These are phyloP conservation scores for Pyronema omphalodes DNA, from an alignment of 495 filamentous ascomycete genomes.

Conservation along the genomic window DNA sequence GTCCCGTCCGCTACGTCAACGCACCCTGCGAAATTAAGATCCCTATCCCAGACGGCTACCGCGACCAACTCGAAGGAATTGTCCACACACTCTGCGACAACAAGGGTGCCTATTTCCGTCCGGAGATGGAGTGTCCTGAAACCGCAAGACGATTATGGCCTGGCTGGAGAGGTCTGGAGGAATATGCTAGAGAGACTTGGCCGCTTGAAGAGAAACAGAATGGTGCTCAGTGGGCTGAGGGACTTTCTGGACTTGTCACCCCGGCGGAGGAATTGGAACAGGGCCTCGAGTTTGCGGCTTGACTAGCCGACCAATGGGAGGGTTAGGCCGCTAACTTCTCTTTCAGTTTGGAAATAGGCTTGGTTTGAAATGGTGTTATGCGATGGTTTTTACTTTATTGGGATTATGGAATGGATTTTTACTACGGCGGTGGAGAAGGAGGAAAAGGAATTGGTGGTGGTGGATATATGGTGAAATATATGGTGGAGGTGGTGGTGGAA, in stretches of 20 bases:
- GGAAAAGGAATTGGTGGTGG: too few species aligned
- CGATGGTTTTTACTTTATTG: background rate
- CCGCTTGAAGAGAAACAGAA: conserved; percentile 87
- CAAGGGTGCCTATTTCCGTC: conserved; percentile 52
- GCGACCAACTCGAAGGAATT: conserved; percentile 63
- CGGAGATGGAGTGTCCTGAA: conserved; percentile 40
- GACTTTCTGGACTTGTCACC: background rate
- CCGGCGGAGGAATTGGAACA: conserved; percentile 6
- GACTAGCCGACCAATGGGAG: conserved; percentile 7
- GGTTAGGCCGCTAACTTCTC: background rate
- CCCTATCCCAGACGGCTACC: conserved; percentile 72
- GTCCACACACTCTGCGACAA: conserved; percentile 42
- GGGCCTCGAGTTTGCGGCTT: conserved; percentile 6
- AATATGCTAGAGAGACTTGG: conserved; percentile 91
- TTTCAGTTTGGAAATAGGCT: background rate
- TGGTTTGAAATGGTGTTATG: background rate
- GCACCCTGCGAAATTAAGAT: conserved; percentile 70
- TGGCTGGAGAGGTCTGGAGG: conserved; percentile 75
- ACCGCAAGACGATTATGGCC: conserved; percentile 72
- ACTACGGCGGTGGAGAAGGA: background rate
- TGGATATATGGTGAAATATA: background rate
- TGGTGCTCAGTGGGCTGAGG: conserved; percentile 55
- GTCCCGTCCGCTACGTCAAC: conserved; percentile 57
- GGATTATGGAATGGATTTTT: background rate
- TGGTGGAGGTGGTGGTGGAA: background rate